Evolutionary conservation across 768 basidiomycete genomes (phyloP).

Genomic region (Termitomyces heimii): DNA sequence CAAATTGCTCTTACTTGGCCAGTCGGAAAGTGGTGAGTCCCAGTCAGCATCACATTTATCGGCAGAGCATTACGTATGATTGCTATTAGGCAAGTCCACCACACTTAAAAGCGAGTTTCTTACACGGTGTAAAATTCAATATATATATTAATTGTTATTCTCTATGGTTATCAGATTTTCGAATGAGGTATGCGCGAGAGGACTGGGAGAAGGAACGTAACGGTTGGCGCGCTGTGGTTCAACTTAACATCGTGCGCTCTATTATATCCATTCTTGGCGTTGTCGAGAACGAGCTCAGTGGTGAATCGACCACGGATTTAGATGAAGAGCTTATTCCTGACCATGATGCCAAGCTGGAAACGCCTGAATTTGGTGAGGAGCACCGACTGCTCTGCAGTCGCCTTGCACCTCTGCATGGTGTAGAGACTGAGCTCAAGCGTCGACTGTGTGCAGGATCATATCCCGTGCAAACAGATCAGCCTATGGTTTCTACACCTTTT

Average conservation of each 20-base stretch:
- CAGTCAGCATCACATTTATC: neutral
- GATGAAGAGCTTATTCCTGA: conserved; percentile 23
- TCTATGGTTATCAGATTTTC: conserved; percentile 46
- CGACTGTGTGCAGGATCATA: conserved; percentile 48
- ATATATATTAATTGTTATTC: neutral
- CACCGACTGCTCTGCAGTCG: conserved; percentile 53
- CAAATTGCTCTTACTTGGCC: conserved; percentile 58
- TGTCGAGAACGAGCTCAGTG: conserved; percentile 48
- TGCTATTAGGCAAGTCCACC: conserved; percentile 53
- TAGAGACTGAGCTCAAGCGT: conserved; percentile 60
- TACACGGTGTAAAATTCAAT: neutral
- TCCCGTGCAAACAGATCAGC: conserved; percentile 22
- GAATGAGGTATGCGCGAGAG: conserved; percentile 56
- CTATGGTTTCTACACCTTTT: conserved; percentile 44
- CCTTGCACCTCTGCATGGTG: conserved; percentile 53
- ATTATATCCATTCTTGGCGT: conserved; percentile 61
- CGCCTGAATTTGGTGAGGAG: conserved; percentile 40
- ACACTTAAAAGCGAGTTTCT: conserved; percentile 52
- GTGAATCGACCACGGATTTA: conserved; percentile 24
- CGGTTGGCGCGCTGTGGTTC: conserved; percentile 74
- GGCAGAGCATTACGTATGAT: conserved; percentile 21
- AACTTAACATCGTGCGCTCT: conserved; percentile 73
- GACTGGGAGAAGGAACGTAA: conserved; percentile 65
- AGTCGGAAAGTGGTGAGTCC: conserved; percentile 57
- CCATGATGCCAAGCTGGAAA: conserved; percentile 5